These are phyloP conservation scores for Brassica incana DNA, from an alignment of 345 rosid genomes.

Conservation along the genomic window DNA sequence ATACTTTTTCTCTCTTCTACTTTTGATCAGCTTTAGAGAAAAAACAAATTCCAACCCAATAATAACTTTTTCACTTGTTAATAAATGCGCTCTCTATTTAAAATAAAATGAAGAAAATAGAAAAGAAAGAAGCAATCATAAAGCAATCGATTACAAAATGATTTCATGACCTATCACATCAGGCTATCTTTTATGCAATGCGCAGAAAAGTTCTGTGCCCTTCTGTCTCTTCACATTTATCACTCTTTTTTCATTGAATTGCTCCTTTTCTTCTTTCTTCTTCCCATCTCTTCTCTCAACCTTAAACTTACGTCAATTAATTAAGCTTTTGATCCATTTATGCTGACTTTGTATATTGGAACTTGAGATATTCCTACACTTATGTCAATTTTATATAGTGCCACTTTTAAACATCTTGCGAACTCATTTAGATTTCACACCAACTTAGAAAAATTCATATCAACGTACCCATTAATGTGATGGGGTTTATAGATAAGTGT, in stretches of 20 bases:
- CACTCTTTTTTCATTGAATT: conserved; percentile 25
- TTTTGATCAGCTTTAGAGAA: conserved; percentile 31
- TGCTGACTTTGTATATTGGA: conserved; percentile 35
- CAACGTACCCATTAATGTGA: conserved; percentile 37
- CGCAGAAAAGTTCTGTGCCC: conserved; percentile 47
- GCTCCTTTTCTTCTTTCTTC: not conserved
- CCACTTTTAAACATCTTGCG: conserved; percentile 11
- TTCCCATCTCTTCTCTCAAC: not conserved
- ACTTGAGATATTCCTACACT: conserved; percentile 31
- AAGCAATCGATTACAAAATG: conserved; percentile 52
- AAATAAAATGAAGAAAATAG: not conserved
- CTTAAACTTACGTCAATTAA: conserved; percentile 28
- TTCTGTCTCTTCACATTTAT: conserved; percentile 49
- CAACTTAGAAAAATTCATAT: conserved; percentile 27
- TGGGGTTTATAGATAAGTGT: conserved; percentile 33
- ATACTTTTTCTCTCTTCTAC: conserved; percentile 14
- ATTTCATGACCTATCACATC: conserved; percentile 48
- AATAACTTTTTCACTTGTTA: conserved; percentile 31
- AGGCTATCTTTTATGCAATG: conserved; percentile 42
- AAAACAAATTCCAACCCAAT: conserved; percentile 27
- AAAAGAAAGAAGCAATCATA: conserved; percentile 40
- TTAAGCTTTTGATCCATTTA: conserved; percentile 24
- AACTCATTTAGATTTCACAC: conserved; percentile 26
- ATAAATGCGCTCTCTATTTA: conserved; percentile 13
- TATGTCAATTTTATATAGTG: conserved; percentile 17